Evolutionary conservation across 2,329 filamentous ascomycete species (phyloP), one percentile per base, ranked within the genome.

Genomic region (Mycosphaerella sp.): DNA sequence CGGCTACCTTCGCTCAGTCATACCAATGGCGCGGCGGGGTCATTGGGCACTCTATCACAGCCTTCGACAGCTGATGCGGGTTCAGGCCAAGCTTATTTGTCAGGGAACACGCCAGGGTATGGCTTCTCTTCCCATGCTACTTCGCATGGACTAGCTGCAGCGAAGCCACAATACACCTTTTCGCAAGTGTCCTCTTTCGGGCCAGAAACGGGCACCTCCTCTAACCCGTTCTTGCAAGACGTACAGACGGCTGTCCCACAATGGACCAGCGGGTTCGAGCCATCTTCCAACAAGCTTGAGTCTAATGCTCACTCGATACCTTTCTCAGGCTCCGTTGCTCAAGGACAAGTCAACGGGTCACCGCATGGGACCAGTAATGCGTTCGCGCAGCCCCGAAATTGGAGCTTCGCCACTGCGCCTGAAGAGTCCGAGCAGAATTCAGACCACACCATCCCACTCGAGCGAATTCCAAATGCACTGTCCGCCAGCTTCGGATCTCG

Each of bases 371-470:
- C 12, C 41, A 44, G 25, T 17, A 35, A 18, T 17, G 16, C 16
- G 3, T 34, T 43, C 42, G 9, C 34, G 10, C 43, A 44, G 27
- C 39, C 42, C 14, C 28, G 41, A 4, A 41, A 45, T n/a, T 49
- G 39, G 42, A 44, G 52, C 45, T 49, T 52, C 14, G 43, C 52
- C 8, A 41, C 53, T 9, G 42, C 42, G 21, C 48, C 21, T 6
- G 48, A 44, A 18, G 39, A 25, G 41, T 30, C 41, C n/a, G 40
- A 25, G 9, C 47, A 48, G 40, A 39, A 37, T 32, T 32, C 41
- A 21, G 52, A 62, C 41, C 50, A 58, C 32, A 64, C 60, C 13
- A 53, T 64, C 8, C 53, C 50, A 49, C 55, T 50, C 10, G 53
- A 57, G 3, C 59, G 61, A 36, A 55, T 63, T 18, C 50, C 58